phyloP scores from a whole-genome alignment of 176 grass and related monocot species.

The Echinochloa phyllopogon region DNA sequence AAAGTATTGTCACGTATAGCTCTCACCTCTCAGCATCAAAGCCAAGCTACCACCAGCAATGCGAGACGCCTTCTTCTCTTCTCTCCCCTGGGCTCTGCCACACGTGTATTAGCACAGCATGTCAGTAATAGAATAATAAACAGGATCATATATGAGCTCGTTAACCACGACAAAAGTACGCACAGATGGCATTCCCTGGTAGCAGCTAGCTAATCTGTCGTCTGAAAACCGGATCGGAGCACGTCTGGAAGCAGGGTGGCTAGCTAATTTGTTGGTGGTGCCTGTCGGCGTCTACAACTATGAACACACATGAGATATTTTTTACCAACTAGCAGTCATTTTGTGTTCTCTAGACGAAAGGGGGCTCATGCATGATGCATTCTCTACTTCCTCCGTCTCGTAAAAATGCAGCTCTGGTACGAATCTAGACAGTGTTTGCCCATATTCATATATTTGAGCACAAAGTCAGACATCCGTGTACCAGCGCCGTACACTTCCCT shows the following conservation, averaged over 20 bases:
- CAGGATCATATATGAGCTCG: not conserved
- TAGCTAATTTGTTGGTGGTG: not conserved
- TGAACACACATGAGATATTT: not conserved
- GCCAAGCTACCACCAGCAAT: not conserved
- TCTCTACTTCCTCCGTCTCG: no score
- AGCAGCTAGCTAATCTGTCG: constrained; percentile 2
- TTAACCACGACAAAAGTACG: not conserved
- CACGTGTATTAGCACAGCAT: not conserved
- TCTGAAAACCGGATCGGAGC: not conserved
- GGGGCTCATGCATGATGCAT: no score
- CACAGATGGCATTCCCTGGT: not conserved
- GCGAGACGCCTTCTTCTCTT: not conserved
- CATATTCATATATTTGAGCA: no score
- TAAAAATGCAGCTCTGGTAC: no score
- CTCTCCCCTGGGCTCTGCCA: not conserved
- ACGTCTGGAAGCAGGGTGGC: not conserved
- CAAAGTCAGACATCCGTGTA: constrained; percentile 6
- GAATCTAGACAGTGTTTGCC: no score
- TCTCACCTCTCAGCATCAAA: not conserved
- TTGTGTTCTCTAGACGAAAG: no score
- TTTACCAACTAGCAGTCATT: not conserved
- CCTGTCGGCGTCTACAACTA: constrained; percentile 9
- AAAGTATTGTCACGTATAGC: no score
- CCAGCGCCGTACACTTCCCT: not conserved
- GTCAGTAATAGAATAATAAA: not conserved